These are phyloP conservation scores for Penicillium fimorum DNA, from an alignment of 495 filamentous ascomycete species.

Conservation along the genomic window DNA sequence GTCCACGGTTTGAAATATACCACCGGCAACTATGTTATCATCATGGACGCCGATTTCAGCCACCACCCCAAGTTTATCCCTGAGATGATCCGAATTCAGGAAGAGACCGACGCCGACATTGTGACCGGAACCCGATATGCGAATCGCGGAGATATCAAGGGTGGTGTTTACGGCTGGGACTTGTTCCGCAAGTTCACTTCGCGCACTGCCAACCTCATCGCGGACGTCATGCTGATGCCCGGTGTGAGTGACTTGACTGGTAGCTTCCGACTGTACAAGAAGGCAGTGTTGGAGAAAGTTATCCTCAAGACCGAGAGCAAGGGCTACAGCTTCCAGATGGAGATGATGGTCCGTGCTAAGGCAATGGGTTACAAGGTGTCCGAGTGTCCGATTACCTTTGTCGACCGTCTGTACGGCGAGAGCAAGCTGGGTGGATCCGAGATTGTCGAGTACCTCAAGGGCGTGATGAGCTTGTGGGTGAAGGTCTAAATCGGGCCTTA, in stretches of 20 bases:
- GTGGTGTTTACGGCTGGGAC: slow-evolving; percentile 97
- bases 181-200: slow-evolving; percentile 92
- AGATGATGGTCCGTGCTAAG: slow-evolving; percentile 92
- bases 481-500: slow-evolving; percentile 59
- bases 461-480: slow-evolving; percentile 84
- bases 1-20: slow-evolving; percentile 87
- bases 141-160: slow-evolving; percentile 56
- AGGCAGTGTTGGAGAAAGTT: slow-evolving; percentile 80
- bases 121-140: slow-evolving; percentile 95
- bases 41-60: slow-evolving; percentile 99
- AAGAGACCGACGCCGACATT: slow-evolving; percentile 77
- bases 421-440: slow-evolving; percentile 92
- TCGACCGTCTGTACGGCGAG: slow-evolving; percentile 92
- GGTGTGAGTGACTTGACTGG: slow-evolving; percentile 97
- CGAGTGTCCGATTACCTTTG: slow-evolving; percentile 94
- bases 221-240: slow-evolving; percentile 88
- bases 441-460: slow-evolving; percentile 98
- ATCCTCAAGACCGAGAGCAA: slow-evolving; percentile 84
- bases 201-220: slow-evolving; percentile 88
- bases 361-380: slow-evolving; percentile 86
- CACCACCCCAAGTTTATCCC: slow-evolving; percentile 98
- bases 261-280: slow-evolving; percentile 93
- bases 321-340: slow-evolving; percentile 99
- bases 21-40: slow-evolving; percentile 92
- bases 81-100: slow-evolving; percentile 77